Conservation (phyloP, 345 rosid species). For the Sonneratia alba region DNA sequence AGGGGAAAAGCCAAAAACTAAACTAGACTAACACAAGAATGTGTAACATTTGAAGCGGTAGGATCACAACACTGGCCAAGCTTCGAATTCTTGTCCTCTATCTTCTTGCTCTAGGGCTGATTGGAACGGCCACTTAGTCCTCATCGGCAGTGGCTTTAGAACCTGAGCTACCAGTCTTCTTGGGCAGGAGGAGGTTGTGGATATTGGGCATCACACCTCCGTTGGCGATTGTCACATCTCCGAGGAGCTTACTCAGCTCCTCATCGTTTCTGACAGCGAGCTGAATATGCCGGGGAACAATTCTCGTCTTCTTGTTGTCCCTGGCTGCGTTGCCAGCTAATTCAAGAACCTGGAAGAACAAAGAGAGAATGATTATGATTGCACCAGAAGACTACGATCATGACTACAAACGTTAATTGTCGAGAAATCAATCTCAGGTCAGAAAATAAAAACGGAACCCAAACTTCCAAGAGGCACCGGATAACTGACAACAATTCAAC, state of each 20-base stretch:
- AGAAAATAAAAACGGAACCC: too few relatives aligned
- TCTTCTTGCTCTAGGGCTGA: too few relatives aligned
- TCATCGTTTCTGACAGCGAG: constrained; percentile 81
- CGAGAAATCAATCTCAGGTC: too few relatives aligned
- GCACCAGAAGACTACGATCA: too few relatives aligned
- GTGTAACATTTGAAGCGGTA: neutral
- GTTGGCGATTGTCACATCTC: constrained; percentile 67
- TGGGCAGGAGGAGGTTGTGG: constrained; percentile 80
- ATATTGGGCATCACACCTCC: constrained; percentile 95
- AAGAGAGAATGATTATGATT: too few relatives aligned
- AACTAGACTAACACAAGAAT: neutral
- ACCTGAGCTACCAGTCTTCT: constrained; percentile 55
- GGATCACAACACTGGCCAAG: neutral
- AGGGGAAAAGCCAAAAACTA: too few relatives aligned
- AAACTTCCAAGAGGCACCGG: too few relatives aligned
- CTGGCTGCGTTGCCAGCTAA: constrained; percentile 86
- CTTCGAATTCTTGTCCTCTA: too few relatives aligned
- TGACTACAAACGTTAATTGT: too few relatives aligned
- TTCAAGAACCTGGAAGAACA: constrained; percentile 51
- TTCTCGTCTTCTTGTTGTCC: constrained; percentile 83
- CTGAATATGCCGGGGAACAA: constrained; percentile 86
- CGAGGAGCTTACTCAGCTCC: constrained; percentile 82
- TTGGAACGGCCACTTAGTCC: constrained; percentile 12
- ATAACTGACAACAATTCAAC: too few relatives aligned
- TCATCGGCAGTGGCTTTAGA: constrained; percentile 48